Base-by-base conservation (phyloP, 192 early-diverging fungal species). In the Tieghemiomyces parasiticus region DNA sequence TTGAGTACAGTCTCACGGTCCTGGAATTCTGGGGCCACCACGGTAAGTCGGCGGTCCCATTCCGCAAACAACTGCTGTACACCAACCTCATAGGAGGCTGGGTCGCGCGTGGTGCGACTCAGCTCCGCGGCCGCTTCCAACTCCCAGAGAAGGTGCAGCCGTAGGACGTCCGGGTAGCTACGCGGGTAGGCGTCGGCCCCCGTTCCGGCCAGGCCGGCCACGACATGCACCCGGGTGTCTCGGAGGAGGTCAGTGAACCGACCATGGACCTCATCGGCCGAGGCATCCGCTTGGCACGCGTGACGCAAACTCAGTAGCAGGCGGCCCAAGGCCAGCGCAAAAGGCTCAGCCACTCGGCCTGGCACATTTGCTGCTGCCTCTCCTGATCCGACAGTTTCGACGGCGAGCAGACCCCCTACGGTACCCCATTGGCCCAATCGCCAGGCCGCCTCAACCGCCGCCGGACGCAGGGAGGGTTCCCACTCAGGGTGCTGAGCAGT, bases 111-210 rank as follows among this genome's bases (percentile, higher is more conserved):
- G 19, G 31, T 51, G 31, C 25, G 50, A 1, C 2, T 38, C 24
- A 49, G 45, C 4, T 50, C 35, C 4, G n/a, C 65, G 48, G 68
- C 63, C 1, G 61, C 66, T 55, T 88, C 80, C 12, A 85, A 46
- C 58, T 89, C 89, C 34, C 77, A 71, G 20, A 89, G 68, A 71
- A 86, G 75, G 50, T 81, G 77, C 3, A 91, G 68, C 60, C 82
- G 79, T 19, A 85, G 64, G 9, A 81, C 61, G 25, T 61, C 60
- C 34, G 81, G 79, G 49, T 91, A 84, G 1, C 71, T 65, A 2
- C 81, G 60, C 9, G 64, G 49, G 52, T 89, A 91, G 1, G 81
- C 78, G 54, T 86, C 79, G 73, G 81, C 76, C 47, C 77, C 76
- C 0, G 83, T 78, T 29, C 79, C 76, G 0, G 78, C 67, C 10